These are phyloP conservation scores for Rhizoclosmatium sp. DNA, from an alignment of 192 early-diverging fungal genomes.

Conservation along the genomic window DNA sequence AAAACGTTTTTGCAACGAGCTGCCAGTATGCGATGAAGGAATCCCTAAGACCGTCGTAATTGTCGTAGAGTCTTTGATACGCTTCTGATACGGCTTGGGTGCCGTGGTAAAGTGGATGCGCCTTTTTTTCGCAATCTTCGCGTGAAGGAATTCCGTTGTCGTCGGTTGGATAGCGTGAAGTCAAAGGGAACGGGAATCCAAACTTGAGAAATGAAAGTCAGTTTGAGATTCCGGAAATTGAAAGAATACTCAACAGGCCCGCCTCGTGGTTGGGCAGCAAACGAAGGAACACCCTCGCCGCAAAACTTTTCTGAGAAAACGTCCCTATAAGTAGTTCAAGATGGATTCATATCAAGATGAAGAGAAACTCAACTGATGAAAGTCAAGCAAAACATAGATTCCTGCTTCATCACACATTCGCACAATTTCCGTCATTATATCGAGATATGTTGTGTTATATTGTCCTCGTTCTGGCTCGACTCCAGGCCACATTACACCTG, in stretches of 20 bases:
- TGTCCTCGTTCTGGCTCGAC: slow-evolving; percentile 66
- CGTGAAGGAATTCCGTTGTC: slow-evolving; percentile 29
- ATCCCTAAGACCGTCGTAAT: slow-evolving; percentile 63
- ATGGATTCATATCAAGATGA: slow-evolving; percentile 39
- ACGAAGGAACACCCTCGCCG: slow-evolving; percentile 43
- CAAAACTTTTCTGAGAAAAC: slow-evolving; percentile 37
- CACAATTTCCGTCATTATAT: slow-evolving; percentile 59
- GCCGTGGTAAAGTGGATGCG: slow-evolving; percentile 42
- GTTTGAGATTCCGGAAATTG: no score
- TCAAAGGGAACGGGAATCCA: slow-evolving; percentile 37
- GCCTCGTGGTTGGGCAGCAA: slow-evolving; percentile 27
- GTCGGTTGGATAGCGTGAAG: slow-evolving; percentile 8
- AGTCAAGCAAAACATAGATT: slow-evolving; percentile 71
- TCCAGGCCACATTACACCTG: slow-evolving; percentile 63
- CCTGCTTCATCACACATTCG: slow-evolving; percentile 55
- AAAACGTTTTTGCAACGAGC: slow-evolving; percentile 56
- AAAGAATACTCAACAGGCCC: slow-evolving; percentile 14
- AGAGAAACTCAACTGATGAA: slow-evolving; percentile 65
- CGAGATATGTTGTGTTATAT: slow-evolving; percentile 64
- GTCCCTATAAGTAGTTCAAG: neutral
- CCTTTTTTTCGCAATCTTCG: slow-evolving; percentile 22
- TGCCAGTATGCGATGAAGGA: slow-evolving; percentile 67
- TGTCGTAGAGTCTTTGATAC: slow-evolving; percentile 57
- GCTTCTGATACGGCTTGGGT: slow-evolving; percentile 54
- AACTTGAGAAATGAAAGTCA: neutral